A percentile compares a stretch with the other conserved stretches of the same genome.
Conservation (phyloP, 2,329 filamentous ascomycete species). For the Claviceps quebecensis region DNA sequence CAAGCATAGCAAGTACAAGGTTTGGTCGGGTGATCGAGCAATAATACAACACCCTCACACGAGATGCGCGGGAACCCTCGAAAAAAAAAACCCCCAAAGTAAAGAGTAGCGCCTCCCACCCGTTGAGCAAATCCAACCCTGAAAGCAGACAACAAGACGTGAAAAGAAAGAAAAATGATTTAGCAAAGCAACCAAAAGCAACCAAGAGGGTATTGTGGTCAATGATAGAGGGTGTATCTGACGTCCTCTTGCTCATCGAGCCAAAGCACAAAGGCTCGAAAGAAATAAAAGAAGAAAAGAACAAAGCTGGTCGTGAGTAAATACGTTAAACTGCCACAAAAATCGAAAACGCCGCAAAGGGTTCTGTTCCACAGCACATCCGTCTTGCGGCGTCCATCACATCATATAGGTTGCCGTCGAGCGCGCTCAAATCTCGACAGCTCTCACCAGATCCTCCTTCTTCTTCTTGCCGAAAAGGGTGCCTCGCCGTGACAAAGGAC, state of each 20-base stretch:
- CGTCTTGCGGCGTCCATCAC: background rate
- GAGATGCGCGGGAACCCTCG: no score
- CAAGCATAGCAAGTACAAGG: no score
- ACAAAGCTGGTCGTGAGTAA: background rate
- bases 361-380: background rate
- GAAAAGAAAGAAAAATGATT: background rate
- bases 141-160: background rate
- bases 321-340: background rate
- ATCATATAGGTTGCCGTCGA: background rate
- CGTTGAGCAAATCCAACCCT: background rate
- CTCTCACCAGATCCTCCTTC: slow-evolving; percentile 13
- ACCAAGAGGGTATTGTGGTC: background rate
- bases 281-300: background rate
- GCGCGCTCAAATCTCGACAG: slow-evolving; percentile 6
- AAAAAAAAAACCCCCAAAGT: no score
- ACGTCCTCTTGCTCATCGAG: background rate
- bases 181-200: background rate
- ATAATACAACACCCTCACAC: no score
- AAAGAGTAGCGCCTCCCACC: no score
- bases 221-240: background rate
- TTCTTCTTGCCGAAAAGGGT: slow-evolving; percentile 33
- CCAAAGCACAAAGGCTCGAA: background rate
- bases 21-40: no score
- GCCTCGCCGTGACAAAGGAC: slow-evolving; percentile 24
- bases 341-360: background rate